Evolutionary conservation across 1,139 yeast species (phyloP).

Genomic region (Yamadazyma epiphylla): DNA sequence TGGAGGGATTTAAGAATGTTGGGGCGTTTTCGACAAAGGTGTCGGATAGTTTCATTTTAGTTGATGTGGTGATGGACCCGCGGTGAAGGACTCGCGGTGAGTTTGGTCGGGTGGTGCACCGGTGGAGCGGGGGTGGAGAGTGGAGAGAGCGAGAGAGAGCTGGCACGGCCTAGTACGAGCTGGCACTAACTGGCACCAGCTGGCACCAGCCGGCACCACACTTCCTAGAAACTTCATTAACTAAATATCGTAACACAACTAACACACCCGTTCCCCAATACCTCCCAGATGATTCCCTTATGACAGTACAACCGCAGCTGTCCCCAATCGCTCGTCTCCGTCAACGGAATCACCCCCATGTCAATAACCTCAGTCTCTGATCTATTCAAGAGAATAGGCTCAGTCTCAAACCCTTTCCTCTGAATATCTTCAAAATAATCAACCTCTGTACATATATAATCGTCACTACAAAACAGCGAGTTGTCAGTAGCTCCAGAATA

Average conservation of each 20-base stretch:
- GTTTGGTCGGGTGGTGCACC: too few relatives aligned
- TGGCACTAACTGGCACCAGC: too few relatives aligned
- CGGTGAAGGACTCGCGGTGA: too few relatives aligned
- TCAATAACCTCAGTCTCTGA: slow-evolving; percentile 46
- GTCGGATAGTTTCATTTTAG: slow-evolving; percentile 38
- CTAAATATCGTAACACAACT: too few relatives aligned
- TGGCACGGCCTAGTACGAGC: too few relatives aligned
- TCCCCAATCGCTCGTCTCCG: slow-evolving; percentile 43
- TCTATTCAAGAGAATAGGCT: slow-evolving; percentile 46
- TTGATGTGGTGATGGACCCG: too few relatives aligned
- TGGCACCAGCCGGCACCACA: too few relatives aligned
- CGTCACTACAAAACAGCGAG: slow-evolving; percentile 4
- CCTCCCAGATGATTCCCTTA: slow-evolving; percentile 50
- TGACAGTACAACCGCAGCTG: slow-evolving; percentile 48
- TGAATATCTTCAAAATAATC: too few relatives aligned
- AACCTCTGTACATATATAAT: slow-evolving; percentile 11
- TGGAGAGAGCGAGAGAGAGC: too few relatives aligned
- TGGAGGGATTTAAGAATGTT: slow-evolving; percentile 32
- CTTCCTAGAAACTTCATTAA: too few relatives aligned
- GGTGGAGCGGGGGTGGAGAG: too few relatives aligned
- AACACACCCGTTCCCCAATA: slow-evolving; percentile 26
- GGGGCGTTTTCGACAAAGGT: slow-evolving; percentile 30
- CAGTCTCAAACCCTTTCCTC: background rate
- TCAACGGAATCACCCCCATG: slow-evolving; percentile 26
- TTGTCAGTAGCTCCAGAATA: too few relatives aligned